Evolutionary conservation across 768 basidiomycete genomes (phyloP), one percentile per base, ranked within the genome.

Genomic region (Mycena leptocephala): DNA sequence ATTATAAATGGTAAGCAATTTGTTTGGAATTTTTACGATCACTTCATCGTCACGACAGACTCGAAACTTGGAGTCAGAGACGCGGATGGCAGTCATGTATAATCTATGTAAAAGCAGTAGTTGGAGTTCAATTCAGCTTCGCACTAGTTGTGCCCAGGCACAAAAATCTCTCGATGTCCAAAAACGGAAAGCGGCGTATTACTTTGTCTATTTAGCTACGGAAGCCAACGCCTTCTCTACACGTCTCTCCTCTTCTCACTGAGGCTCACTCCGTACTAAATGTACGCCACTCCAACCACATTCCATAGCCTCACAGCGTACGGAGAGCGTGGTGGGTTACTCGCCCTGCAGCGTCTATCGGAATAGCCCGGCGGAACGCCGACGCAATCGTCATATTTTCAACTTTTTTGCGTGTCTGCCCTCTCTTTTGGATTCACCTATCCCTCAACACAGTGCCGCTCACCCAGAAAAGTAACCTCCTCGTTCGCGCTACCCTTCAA

Each of bases 391-490:
- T 83, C 88, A 88, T 88, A 53, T 90, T 88, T n/a, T n/a, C n/a
- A n/a, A n/a, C n/a, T n/a, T n/a, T n/a, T n/a, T 66, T 89, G 86
- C 67, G 84, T 87, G 81, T 87, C 92, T 93, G 80, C 39, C 76
- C 65, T 56, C 73, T 32, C 28, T 33, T 13, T 46, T 56, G 65
- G 70, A 58, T 65, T 70, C 30, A 6, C 43, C 56, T 30, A 10
- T n/a, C 41, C 28, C 9, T n/a, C 61, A 67, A 41, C 14, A 14
- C 53, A 30, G 62, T 28, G n/a, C 59, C 7, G 79, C 86, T 83
- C 83, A 95, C 95, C 95, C 74, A 93, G 85, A 77, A 95, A 92
- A 26, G 95, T 82, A 7, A 93, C 88, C n/a, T 89, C 88, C 59
- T 91, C 87, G 0, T 85, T 85, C 5, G 85, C 14, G 16, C 26